Percentiles rank a stretch among this genome's conserved stretches.
phyloP scores from a whole-genome alignment of 345 rosid genomes.

The Pseudoturritis turrita region DNA sequence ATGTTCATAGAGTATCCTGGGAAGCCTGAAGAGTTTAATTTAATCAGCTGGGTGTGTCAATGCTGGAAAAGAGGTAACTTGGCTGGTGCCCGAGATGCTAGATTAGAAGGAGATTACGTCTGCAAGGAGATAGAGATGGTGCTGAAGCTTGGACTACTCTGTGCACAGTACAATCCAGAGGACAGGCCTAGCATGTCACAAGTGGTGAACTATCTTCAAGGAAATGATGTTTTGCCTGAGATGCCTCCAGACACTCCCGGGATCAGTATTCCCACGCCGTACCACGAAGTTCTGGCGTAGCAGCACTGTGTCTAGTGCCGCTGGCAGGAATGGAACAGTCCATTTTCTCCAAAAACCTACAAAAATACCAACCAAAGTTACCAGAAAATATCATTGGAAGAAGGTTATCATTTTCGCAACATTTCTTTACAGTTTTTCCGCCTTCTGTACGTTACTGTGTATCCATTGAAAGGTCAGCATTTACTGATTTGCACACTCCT shows the following conservation, averaged over 20 bases:
- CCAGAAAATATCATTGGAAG: not conserved
- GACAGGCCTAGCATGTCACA: slow-evolving; percentile 69
- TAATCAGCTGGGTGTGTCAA: slow-evolving; percentile 86
- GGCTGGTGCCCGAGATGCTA: slow-evolving; percentile 55
- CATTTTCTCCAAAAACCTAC: not conserved
- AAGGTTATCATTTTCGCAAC: not conserved
- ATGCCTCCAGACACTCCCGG: slow-evolving; percentile 34
- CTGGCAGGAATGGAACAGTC: not conserved
- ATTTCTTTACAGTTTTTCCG: not conserved
- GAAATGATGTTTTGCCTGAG: slow-evolving; percentile 40
- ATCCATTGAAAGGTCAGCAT: not conserved
- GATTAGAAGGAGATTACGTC: slow-evolving; percentile 42
- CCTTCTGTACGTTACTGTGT: not conserved
- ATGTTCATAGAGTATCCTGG: slow-evolving; percentile 78
- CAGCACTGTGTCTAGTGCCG: not conserved
- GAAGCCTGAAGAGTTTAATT: slow-evolving; percentile 64
- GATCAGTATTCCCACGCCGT: slow-evolving; percentile 28
- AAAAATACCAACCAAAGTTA: not conserved
- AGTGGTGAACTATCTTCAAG: slow-evolving; percentile 59
- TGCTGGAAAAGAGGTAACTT: slow-evolving; percentile 47
- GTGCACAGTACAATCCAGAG: slow-evolving; percentile 49
- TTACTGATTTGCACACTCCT: not conserved
- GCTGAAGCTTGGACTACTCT: slow-evolving; percentile 67
- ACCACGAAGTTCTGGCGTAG: slow-evolving; percentile 31
- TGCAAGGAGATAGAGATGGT: slow-evolving; percentile 45